A percentile compares a stretch with the other conserved stretches of the same genome.
These are phyloP conservation scores for Nothopassalora personata DNA, from an alignment of 2,329 filamentous ascomycete genomes.

Conservation along the genomic window DNA sequence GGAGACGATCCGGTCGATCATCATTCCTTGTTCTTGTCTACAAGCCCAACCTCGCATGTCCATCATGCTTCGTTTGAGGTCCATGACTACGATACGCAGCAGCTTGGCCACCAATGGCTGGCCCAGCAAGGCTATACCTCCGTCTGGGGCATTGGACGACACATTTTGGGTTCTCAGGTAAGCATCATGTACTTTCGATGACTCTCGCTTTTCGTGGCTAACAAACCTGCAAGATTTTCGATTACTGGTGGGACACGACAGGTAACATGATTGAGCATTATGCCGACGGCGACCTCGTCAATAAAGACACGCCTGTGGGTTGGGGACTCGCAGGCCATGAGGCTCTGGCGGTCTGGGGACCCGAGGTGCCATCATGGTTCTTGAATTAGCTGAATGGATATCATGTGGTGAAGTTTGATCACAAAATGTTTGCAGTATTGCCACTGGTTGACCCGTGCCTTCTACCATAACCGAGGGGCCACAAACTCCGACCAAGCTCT, in stretches of 20 bases:
- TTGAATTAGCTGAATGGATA: background rate
- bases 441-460: background rate
- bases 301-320: slow-evolving; percentile 43
- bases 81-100: slow-evolving; percentile 65
- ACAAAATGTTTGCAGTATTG: background rate
- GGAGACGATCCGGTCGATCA: slow-evolving; percentile 50
- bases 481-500: background rate
- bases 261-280: slow-evolving; percentile 41
- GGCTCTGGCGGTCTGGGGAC: slow-evolving; percentile 28
- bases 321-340: slow-evolving; percentile 36
- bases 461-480: background rate
- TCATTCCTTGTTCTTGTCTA: slow-evolving; percentile 50
- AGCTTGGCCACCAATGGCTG: slow-evolving; percentile 65
- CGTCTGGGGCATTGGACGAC: slow-evolving; percentile 65
- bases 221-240: slow-evolving; percentile 50
- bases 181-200: background rate
- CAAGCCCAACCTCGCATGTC: slow-evolving; percentile 44
- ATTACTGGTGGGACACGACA: slow-evolving; percentile 56
- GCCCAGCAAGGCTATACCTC: slow-evolving; percentile 56
- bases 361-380: slow-evolving; percentile 24
- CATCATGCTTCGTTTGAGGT: slow-evolving; percentile 68
- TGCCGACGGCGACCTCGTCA: slow-evolving; percentile 63
- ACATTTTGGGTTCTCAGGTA: slow-evolving; percentile 13
- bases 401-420: background rate
- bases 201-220: background rate